Base-by-base conservation (phyloP, 192 early-diverging fungal species). In the Rhizoclosmatium sp. region DNA sequence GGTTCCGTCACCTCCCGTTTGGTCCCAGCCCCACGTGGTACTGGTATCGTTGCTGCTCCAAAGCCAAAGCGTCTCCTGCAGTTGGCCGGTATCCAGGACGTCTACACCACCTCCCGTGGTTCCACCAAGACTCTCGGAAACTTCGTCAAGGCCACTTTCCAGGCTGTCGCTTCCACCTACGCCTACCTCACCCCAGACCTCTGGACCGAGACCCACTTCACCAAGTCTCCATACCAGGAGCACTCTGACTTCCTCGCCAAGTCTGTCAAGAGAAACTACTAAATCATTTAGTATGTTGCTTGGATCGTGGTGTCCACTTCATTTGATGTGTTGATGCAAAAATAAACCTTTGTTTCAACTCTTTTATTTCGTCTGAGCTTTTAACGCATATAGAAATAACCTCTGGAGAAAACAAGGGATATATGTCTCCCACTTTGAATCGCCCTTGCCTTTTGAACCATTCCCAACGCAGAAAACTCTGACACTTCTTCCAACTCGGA, bases 121-220 rank as follows among this genome's bases (percentile, higher is more conserved):
- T 95, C 95, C 81, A 99, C 97, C 92, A 94, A 93, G 86, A 99
- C 97, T 81, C 93, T 96, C 74, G 97, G 97, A 83, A 99, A 99
- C 95, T 98, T 98, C 82, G 95, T 99, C 87, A 99, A 99, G 95
- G 97, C 97, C 76, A 93, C 94, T 81, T 99, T 99, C 88, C 91
- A 93, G 85, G 97, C 96, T 84, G 97, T 98, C 86, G 89, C 92
- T 84, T 93, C 95, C 91, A 98, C 95, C 84, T 98, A 98, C 92
- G 92, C 92, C 83, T 98, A 93, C 95, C 89, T 98, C 83, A 95
- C 96, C 76, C 97, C 97, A 75, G 96, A 98, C 83, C 92, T 98
- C 76, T 99, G 97, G 97, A 88, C 88, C 75, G 94, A 96, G 91
- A 94, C 92, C 70, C 89, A 85, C 80, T 94, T 97, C 92, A 84